These are phyloP conservation scores for Tilletia walkeri DNA, from an alignment of 1,284 basidiomycete genomes.

Conservation along the genomic window DNA sequence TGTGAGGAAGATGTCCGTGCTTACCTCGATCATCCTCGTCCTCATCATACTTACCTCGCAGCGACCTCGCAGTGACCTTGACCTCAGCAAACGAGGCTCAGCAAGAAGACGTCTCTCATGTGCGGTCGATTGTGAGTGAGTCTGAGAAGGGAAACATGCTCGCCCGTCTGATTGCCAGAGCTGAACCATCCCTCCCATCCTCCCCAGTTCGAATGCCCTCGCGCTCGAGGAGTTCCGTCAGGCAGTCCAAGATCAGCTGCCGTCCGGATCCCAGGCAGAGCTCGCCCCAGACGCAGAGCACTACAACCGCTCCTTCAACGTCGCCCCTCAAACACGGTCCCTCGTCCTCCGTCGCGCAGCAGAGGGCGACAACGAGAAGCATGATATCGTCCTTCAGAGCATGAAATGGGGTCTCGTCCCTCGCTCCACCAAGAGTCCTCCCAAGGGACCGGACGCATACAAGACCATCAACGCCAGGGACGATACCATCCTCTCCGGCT, in stretches of 20 bases:
- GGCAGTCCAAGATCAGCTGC: slow-evolving; percentile 1
- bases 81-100: no score
- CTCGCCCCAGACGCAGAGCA: slow-evolving; percentile 25
- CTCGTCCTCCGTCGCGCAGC: slow-evolving; percentile 34
- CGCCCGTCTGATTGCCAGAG: neutral
- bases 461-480: slow-evolving; percentile 86
- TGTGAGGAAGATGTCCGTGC: no score
- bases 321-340: slow-evolving; percentile 40
- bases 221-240: slow-evolving; percentile 30
- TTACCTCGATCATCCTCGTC: no score
- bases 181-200: neutral
- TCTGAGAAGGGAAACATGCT: neutral
- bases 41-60: no score
- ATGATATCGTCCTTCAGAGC: slow-evolving; percentile 33
- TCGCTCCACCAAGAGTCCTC: slow-evolving; percentile 71
- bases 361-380: slow-evolving; percentile 19
- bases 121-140: slow-evolving; percentile 10
- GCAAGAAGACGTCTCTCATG: neutral
- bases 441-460: slow-evolving; percentile 66
- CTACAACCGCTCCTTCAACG: slow-evolving; percentile 46
- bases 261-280: neutral
- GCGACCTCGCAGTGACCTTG: no score
- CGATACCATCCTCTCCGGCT: slow-evolving; percentile 67
- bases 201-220: slow-evolving; percentile 32
- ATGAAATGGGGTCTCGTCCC: slow-evolving; percentile 86